phyloP scores from a whole-genome alignment of 78 protist species.

The Dictyostelium citrinum region DNA sequence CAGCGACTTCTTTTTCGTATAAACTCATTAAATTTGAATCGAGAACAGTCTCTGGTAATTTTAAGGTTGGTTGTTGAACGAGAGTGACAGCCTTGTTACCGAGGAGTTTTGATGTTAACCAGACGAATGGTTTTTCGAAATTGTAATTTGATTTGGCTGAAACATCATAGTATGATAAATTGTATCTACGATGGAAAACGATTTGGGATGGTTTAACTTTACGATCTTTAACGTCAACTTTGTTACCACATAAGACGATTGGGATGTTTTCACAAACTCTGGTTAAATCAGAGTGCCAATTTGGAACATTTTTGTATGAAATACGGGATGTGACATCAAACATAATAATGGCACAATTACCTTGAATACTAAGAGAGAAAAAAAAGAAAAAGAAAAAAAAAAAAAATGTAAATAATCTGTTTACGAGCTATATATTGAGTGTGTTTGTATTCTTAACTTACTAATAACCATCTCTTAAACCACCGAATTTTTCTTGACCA shows the following conservation, averaged over 20 bases:
- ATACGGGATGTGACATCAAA: conserved; percentile 99
- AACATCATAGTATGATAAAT: conserved; percentile 98
- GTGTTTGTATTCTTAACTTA: background rate
- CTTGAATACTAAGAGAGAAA: conserved; percentile 77
- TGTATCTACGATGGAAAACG: conserved; percentile 98
- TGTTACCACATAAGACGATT: conserved; percentile 99
- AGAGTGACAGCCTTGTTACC: conserved; percentile 71
- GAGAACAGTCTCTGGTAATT: conserved; percentile 82
- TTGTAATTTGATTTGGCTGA: conserved; percentile 99
- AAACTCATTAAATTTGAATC: conserved; percentile 67
- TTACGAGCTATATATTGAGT: background rate
- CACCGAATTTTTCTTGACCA: conserved; percentile 99
- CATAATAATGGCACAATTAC: conserved; percentile 99
- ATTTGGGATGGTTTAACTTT: conserved; percentile 96
- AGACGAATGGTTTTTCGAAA: conserved; percentile 99
- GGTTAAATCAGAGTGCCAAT: conserved; percentile 98
- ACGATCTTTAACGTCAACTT: conserved; percentile 98
- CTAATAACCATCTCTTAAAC: conserved; percentile 99
- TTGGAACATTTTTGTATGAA: conserved; percentile 98
- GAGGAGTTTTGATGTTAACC: conserved; percentile 95
- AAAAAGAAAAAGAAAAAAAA: background rate
- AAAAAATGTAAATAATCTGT: background rate
- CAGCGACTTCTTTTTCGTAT: conserved; percentile 84
- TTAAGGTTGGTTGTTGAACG: conserved; percentile 69
- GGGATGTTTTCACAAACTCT: conserved; percentile 99